Percentiles rank a stretch among this genome's conserved stretches.
Evolutionary conservation across 106 monocot species (phyloP).

Genomic region (Acanthochlamys bracteata): DNA sequence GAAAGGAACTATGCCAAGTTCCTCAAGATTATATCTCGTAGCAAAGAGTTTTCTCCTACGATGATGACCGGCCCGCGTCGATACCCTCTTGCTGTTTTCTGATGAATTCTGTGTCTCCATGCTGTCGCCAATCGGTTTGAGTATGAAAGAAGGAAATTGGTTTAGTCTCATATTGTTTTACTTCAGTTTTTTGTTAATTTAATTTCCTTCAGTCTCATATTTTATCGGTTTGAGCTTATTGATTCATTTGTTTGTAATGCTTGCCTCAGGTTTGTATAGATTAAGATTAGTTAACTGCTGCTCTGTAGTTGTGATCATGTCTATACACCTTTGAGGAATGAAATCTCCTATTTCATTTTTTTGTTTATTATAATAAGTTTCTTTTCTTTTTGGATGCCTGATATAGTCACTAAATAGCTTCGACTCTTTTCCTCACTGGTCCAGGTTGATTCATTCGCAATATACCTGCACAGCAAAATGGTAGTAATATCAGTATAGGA

Average conservation of each 20-base stretch:
- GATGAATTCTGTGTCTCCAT: neutral
- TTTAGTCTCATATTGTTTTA: neutral
- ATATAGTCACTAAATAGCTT: no score
- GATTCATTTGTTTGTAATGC: neutral
- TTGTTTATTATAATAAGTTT: no score
- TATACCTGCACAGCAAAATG: no score
- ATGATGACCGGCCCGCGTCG: neutral
- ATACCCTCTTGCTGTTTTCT: neutral
- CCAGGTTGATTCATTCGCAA: no score
- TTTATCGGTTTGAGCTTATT: neutral
- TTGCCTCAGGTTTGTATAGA: conserved; percentile 1
- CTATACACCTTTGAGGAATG: no score
- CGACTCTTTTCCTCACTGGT: no score
- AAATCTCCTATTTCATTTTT: no score
- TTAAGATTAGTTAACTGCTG: neutral
- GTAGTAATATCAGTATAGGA: no score
- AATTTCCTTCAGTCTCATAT: neutral
- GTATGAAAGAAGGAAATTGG: neutral
- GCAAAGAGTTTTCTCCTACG: neutral
- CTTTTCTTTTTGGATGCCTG: no score
- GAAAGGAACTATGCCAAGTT: conserved; percentile 61
- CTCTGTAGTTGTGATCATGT: no score
- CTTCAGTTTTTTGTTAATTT: neutral
- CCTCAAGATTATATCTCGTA: conserved; percentile 6
- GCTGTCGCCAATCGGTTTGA: conserved; percentile 9